Conservation (phyloP, 495 filamentous ascomycete genomes). For the Annulohypoxylon nitens region DNA sequence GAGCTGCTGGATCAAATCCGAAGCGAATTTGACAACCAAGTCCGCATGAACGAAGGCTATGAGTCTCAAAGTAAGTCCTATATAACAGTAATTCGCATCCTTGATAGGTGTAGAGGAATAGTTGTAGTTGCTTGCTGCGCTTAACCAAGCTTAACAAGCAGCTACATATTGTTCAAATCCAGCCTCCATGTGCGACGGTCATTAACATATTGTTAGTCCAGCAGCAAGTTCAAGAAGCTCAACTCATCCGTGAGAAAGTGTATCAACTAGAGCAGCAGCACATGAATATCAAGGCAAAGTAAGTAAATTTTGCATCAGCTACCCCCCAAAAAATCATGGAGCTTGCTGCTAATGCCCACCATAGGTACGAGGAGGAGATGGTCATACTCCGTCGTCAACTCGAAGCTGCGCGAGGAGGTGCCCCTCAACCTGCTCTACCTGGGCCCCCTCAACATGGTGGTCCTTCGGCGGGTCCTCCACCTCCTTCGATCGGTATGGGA, state of each 20-base stretch:
- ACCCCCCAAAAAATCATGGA: background rate
- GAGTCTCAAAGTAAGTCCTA: constrained; percentile 86
- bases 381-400: constrained; percentile 86
- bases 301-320: constrained; percentile 49
- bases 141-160: background rate
- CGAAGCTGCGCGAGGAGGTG: constrained; percentile 77
- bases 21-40: constrained; percentile 87
- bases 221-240: constrained; percentile 90
- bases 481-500: constrained; percentile 90
- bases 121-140: background rate
- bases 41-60: constrained; percentile 79
- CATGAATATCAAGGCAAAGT: constrained; percentile 90
- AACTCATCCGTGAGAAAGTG: constrained; percentile 90
- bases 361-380: constrained; percentile 94
- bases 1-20: constrained; percentile 93
- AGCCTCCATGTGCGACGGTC: background rate
- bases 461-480: constrained; percentile 81
- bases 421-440: constrained; percentile 72
- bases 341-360: constrained; percentile 14
- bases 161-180: background rate
- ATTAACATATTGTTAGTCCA: constrained; percentile 69
- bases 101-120: background rate
- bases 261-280: constrained; percentile 91
- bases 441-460: constrained; percentile 77
- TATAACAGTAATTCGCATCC: background rate